Evolutionary conservation across 129 eudicot species (phyloP), one percentile per base, ranked within the genome.

Genomic region (Centella asiatica): DNA sequence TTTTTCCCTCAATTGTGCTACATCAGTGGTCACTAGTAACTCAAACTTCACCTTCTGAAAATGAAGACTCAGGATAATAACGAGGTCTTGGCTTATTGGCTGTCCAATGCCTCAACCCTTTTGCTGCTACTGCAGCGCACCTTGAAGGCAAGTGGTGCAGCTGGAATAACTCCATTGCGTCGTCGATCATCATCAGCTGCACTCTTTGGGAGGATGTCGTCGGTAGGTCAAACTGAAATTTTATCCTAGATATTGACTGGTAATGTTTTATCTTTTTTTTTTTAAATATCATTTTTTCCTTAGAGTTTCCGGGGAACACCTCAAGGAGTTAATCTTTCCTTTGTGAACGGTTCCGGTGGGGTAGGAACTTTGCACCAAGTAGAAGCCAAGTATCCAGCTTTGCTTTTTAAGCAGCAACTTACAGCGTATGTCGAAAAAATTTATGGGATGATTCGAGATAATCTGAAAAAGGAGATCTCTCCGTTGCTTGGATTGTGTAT

Each of bases 311-410:
- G 95, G 18, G 98, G 95, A 66, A 57, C 78, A 37, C 95, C 98
- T 55, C 87, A 57, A 25, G 94, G 84, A 57, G 78, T 71, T 12
- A 86, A 85, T 64, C 85, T 86, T 63, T 62, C 95, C 68, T 87
- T 81, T 57, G 77, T 53, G 32, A 81, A 67, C 68, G 85, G 86
- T 46, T 49, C 66, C 68, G 88, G 85, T 60, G 94, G 87, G 73
- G 76, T 71, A 17, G 96, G 84, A 64, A 71, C 82, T 60, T 66
- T 79, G 42, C 80, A 77, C 71, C 95, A 87, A 87, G 98, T 92
- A 53, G 98, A 92, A 78, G 98, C 98, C 67, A 92, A 92, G 67
- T 92, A 92, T 71, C 98, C 98, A 9, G 94, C 98, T 63, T 84
- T 92, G 76, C 90, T 92, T 64, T 92, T 92, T 67, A 92, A 92